Percentiles rank a stretch among this genome's conserved stretches.
phyloP scores from a whole-genome alignment of 1,284 basidiomycete genomes.

The Tilletia horrida region DNA sequence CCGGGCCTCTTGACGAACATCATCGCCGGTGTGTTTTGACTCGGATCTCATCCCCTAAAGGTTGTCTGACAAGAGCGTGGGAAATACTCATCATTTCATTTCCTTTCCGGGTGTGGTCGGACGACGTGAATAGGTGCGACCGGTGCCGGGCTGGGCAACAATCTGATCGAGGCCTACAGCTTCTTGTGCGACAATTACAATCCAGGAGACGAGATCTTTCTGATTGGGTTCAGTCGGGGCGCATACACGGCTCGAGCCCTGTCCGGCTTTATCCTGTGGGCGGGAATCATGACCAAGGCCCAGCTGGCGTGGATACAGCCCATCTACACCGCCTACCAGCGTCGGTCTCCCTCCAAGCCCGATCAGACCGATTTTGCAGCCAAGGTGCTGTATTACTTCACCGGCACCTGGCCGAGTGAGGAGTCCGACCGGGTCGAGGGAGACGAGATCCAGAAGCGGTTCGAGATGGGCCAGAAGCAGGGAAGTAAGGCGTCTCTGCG shows the following conservation, averaged over 20 bases:
- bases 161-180: conserved; percentile 14
- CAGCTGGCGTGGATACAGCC: conserved; percentile 1
- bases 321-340: conserved; percentile 12
- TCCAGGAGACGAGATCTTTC: conserved; percentile 18
- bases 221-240: conserved; percentile 19
- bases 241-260: conserved; percentile 12
- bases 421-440: neutral
- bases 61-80: neutral
- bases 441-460: neutral
- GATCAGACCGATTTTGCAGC: neutral
- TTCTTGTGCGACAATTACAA: conserved; percentile 19
- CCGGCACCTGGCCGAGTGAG: conserved; percentile 11
- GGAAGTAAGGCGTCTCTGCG: neutral
- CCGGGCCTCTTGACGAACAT: conserved; percentile 6
- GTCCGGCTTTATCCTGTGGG: conserved; percentile 63
- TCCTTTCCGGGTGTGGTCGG: too few species aligned
- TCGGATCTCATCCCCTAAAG: too few species aligned
- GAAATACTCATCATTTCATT: neutral
- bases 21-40: conserved; percentile 5
- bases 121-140: conserved; percentile 13
- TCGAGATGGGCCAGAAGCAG: neutral
- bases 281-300: conserved; percentile 14
- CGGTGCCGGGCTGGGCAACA: conserved; percentile 7
- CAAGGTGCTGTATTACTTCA: neutral
- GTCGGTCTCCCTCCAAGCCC: conserved; percentile 11